A percentile compares a stretch with the other conserved stretches of the same genome.
Conservation (phyloP, 495 filamentous ascomycete species). For the Geoglossum glabrum region DNA sequence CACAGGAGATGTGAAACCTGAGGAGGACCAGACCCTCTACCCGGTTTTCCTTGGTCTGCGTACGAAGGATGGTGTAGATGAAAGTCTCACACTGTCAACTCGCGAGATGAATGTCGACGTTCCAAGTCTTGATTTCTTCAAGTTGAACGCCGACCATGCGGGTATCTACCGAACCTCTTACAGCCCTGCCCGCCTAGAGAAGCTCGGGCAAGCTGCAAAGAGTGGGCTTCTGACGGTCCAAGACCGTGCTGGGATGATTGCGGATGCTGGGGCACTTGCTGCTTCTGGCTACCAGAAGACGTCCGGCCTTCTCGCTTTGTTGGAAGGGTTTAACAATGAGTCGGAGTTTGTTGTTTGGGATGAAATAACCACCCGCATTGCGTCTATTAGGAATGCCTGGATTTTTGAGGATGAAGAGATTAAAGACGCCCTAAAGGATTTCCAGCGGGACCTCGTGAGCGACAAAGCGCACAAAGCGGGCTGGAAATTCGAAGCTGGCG, state of each 20-base stretch:
- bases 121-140: slow-evolving; percentile 47
- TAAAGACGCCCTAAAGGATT: slow-evolving; percentile 55
- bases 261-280: slow-evolving; percentile 80
- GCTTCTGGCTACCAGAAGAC: slow-evolving; percentile 84
- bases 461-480: slow-evolving; percentile 66
- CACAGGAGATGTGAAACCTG: slow-evolving; percentile 57
- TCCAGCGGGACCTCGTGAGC: slow-evolving; percentile 56
- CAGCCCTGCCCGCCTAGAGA: slow-evolving; percentile 41
- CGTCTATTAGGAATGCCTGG: slow-evolving; percentile 61
- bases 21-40: slow-evolving; percentile 57
- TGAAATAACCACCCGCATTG: slow-evolving; percentile 62
- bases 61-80: slow-evolving; percentile 42
- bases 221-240: slow-evolving; percentile 73
- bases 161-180: slow-evolving; percentile 58
- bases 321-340: slow-evolving; percentile 70
- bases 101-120: slow-evolving; percentile 58
- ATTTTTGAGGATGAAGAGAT: slow-evolving; percentile 62
- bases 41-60: slow-evolving; percentile 52
- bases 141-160: slow-evolving; percentile 59
- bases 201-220: slow-evolving; percentile 68
- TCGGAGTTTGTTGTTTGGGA: slow-evolving; percentile 87
- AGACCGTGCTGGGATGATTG: slow-evolving; percentile 88
- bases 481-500: slow-evolving; percentile 66
- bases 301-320: slow-evolving; percentile 65
- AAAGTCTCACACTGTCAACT: slow-evolving; percentile 41